Percentiles rank a stretch among this genome's conserved stretches.
Evolutionary conservation across 768 basidiomycete genomes (phyloP).

Genomic region (Psilocybe azurescens): DNA sequence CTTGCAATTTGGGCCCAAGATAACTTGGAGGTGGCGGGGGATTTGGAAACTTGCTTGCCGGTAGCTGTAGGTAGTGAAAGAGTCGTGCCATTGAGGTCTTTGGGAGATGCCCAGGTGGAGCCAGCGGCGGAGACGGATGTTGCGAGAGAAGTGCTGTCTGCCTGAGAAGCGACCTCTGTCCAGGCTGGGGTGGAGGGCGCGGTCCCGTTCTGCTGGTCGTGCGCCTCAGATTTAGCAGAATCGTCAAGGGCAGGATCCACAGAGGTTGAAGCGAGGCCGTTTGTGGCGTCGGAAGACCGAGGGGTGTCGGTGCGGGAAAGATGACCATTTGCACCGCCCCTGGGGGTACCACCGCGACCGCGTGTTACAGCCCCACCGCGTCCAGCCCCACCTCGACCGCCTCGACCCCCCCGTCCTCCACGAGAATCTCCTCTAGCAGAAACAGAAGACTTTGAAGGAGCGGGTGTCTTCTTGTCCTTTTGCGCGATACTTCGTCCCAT

Average conservation of each 20-base stretch:
- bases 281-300: conserved; percentile 21
- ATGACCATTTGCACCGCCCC: conserved; percentile 49
- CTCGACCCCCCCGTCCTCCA: conserved; percentile 64
- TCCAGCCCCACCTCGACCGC: conserved; percentile 64
- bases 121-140: conserved; percentile 37
- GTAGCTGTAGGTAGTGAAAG: conserved; percentile 30
- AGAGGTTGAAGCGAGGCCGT: conserved; percentile 27
- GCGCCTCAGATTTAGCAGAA: conserved; percentile 28
- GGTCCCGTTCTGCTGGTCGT: conserved; percentile 35
- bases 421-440: conserved; percentile 58
- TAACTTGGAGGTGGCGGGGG: conserved; percentile 75
- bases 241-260: conserved; percentile 29
- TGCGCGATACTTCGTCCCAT: conserved; percentile 85
- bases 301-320: conserved; percentile 34
- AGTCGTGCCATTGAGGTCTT: conserved; percentile 44
- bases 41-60: conserved; percentile 48
- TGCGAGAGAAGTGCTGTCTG: conserved; percentile 35
- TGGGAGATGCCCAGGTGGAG: conserved; percentile 36
- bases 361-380: conserved; percentile 55
- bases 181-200: conserved; percentile 31
- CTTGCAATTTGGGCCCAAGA: conserved; percentile 89
- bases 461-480: conserved; percentile 81
- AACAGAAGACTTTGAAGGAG: conserved; percentile 57
- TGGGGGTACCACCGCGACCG: conserved; percentile 54
- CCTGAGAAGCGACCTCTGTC: conserved; percentile 37